Percentiles rank a stretch among this genome's conserved stretches.
Conservation (phyloP, 2,329 filamentous ascomycete species). For the Sordariomycetes sp. region DNA sequence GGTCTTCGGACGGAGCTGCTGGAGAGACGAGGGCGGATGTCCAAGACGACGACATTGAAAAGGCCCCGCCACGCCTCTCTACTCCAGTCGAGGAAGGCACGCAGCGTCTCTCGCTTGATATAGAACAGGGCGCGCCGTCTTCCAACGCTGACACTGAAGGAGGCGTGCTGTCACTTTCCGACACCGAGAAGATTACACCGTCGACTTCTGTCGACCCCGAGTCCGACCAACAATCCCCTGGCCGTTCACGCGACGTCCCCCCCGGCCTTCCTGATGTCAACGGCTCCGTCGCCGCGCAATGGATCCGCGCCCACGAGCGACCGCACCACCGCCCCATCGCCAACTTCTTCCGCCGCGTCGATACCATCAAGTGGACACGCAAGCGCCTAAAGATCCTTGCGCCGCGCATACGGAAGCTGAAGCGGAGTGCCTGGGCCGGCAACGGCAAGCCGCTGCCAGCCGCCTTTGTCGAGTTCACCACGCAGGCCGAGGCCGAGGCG, state of each 20-base stretch:
- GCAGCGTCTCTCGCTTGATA: neutral
- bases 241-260: conserved; percentile 4
- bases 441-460: conserved; percentile 53
- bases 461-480: conserved; percentile 87
- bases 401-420: conserved; percentile 45
- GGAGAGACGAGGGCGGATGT: neutral
- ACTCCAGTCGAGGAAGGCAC: neutral
- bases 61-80: neutral
- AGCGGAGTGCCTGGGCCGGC: conserved; percentile 48
- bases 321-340: conserved; percentile 58
- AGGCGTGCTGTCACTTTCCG: neutral
- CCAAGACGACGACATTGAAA: neutral
- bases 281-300: conserved; percentile 53
- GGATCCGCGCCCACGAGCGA: conserved; percentile 59
- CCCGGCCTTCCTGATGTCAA: conserved; percentile 22
- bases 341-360: conserved; percentile 74
- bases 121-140: neutral
- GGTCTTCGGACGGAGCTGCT: neutral
- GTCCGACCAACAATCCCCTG: neutral
- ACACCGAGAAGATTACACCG: neutral
- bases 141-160: neutral
- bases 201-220: neutral
- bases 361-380: conserved; percentile 86
- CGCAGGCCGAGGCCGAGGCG: conserved; percentile 69
- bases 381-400: conserved; percentile 27